Base-by-base conservation (phyloP, 176 grass and related monocot species). In the Oryza australiensis region DNA sequence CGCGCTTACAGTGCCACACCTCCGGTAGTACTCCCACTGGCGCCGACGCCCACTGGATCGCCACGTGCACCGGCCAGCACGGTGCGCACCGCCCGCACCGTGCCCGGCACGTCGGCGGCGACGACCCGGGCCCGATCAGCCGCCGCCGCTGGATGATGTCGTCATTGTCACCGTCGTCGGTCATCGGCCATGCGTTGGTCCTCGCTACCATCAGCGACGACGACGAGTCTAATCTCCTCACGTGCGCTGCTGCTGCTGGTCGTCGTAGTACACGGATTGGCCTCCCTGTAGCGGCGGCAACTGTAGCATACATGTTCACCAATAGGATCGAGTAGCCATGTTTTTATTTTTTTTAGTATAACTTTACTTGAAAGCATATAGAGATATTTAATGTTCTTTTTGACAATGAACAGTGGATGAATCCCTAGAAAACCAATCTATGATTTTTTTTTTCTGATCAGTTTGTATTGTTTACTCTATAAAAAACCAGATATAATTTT, bases 11-110 rank as follows among this genome's bases (percentile, higher is more conserved):
- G 46, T 91, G 86, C 94, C 94, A 97, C 27, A 90, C 94, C 67
- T 94, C 91, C n/a, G 94, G 89, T 97, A 97, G 89, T 97, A 97
- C 84, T 97, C 94, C 81, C 83, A 82, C 43, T 88, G 94, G 5
- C 18, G 13, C 46, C 76, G 3, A 79, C n/a, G 16, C 84, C 87
- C 0, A 89, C 15, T 97, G 91, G 85, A 97, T 90, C 15, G 91
- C 86, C 66, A 94, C 94, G 26, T 85, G 89, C 14, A 93, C 86
- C 18, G 89, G 34, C 28, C 34, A 79, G 81, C 91, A 93, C 10
- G 88, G 94, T 46, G 42, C 1, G 88, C 93, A 96, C 76, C 75
- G 79, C 16, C 88, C 93, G 74, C 93, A 96, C 75, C 90, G 82
- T 11, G 26, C 67, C 2, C 72, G 80, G 81, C 93, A 96, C 15